phyloP scores from a whole-genome alignment of 2,329 filamentous ascomycete species.

The Diaporthe vexans region DNA sequence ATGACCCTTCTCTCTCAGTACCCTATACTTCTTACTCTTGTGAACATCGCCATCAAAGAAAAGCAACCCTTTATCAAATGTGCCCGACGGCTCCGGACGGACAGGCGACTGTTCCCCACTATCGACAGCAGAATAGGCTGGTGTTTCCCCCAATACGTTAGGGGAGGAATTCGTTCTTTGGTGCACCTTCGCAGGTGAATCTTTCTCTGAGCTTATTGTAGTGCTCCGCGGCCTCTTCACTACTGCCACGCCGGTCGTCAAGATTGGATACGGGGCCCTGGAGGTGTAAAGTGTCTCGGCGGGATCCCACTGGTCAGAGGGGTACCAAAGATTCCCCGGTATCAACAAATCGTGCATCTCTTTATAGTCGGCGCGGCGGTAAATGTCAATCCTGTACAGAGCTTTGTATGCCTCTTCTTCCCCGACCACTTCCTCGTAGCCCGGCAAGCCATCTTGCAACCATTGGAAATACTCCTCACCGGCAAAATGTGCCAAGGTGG shows the following conservation, averaged over 20 bases:
- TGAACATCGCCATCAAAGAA: too few species aligned
- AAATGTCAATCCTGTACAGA: neutral
- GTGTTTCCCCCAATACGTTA: accelerated
- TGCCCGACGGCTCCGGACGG: neutral
- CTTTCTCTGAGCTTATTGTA: too few species aligned
- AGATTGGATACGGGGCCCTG: neutral
- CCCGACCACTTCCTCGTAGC: neutral
- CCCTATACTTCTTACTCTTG: too few species aligned
- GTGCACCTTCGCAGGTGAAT: neutral
- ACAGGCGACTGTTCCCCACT: neutral
- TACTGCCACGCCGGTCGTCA: neutral
- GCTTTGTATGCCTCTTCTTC: neutral
- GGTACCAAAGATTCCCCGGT: neutral
- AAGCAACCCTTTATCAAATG: too few species aligned
- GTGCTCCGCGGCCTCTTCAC: accelerated
- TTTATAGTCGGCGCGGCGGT: neutral
- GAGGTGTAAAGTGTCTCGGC: neutral
- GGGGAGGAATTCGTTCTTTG: neutral
- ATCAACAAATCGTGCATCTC: neutral
- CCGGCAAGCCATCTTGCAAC: neutral
- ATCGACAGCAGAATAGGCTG: accelerated
- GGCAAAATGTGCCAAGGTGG: neutral
- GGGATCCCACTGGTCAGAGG: neutral
- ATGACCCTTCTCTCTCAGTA: too few species aligned
- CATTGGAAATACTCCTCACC: neutral